Base-by-base conservation (phyloP, 2,329 filamentous ascomycete species). In the Claviceps quebecensis region DNA sequence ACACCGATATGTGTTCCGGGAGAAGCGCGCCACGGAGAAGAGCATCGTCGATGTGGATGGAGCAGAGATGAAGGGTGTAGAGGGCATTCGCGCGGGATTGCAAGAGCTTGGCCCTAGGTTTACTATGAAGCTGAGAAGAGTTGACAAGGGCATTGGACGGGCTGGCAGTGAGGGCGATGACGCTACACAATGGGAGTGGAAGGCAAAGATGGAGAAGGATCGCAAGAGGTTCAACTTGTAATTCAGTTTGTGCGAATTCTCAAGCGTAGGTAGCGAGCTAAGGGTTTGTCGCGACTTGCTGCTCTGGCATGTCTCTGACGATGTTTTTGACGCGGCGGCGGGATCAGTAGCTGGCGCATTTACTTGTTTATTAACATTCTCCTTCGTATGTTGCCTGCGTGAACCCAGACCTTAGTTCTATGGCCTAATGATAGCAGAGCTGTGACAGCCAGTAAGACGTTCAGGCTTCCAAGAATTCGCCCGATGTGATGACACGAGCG, bases 181-280 rank as follows among this genome's bases (percentile, higher is more conserved):
- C 67, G 87, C 88, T 39, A 79, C 88, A 58, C 87, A 95, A 63
- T 97, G 93, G 91, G 81, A 96, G 65, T 98, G 93, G 93, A 94
- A 95, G 71, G 85, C 86, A 11, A 82, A 83, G 64, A 94, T 93
- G 84, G 93, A 98, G 72, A 96, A 96, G 74, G 76, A 86, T 63
- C 77, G 93, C 61, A 97, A 91, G 58, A 83, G 87, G 65, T 98
- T 97, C 72, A 93, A 94, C 69, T 73, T 98, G 64, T 97, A 76
- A 45, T 40, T 48, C 3, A 34, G 5, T 7, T 40, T 48, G 47
- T 17, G 9, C 29, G 29, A 34, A 34, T 34, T 34, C 4, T 11
- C 29, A 34, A 9, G 29, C 9, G 29, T 34, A 11, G 4, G 29
- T 34, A 34, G 29, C 9, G 29, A 34, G 1, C 29, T 9, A 34